phyloP scores from a whole-genome alignment of 495 filamentous ascomycete species.

The Immersiella caudata region DNA sequence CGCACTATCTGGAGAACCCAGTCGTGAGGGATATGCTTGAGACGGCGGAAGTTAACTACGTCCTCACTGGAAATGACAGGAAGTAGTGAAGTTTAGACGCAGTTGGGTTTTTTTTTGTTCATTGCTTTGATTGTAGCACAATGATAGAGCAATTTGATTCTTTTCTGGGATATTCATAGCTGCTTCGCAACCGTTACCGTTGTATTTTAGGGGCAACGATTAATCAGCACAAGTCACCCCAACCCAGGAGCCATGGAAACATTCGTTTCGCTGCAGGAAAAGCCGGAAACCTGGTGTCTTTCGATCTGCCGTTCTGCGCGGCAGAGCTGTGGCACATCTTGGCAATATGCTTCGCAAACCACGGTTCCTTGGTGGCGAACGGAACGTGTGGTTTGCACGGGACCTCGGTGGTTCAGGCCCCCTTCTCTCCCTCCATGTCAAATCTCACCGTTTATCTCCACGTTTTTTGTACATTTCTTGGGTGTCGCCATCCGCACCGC shows the following conservation, averaged over 20 bases:
- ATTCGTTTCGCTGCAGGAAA: background rate
- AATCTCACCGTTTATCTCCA: background rate
- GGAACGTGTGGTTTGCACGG: background rate
- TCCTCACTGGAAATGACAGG: background rate
- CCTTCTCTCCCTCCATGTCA: background rate
- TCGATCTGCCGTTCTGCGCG: constrained; percentile 4
- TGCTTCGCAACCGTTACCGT: too few relatives aligned
- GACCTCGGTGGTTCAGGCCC: background rate
- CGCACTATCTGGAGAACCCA: constrained; percentile 80
- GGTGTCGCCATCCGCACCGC: background rate
- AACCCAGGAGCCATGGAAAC: background rate
- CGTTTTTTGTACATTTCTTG: background rate
- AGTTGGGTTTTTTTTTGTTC: background rate
- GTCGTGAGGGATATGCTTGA: constrained; percentile 72
- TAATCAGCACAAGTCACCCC: background rate
- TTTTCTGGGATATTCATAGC: background rate
- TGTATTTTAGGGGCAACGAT: background rate
- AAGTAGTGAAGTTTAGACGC: background rate
- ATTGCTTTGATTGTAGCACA: background rate
- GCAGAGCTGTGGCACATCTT: constrained; percentile 1
- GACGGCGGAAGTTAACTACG: constrained; percentile 37
- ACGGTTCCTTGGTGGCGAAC: background rate
- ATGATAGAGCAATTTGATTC: background rate
- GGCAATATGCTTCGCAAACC: background rate
- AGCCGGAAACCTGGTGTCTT: constrained; percentile 3